Conservation (phyloP, 345 rosid genomes). For the Populus alba region DNA sequence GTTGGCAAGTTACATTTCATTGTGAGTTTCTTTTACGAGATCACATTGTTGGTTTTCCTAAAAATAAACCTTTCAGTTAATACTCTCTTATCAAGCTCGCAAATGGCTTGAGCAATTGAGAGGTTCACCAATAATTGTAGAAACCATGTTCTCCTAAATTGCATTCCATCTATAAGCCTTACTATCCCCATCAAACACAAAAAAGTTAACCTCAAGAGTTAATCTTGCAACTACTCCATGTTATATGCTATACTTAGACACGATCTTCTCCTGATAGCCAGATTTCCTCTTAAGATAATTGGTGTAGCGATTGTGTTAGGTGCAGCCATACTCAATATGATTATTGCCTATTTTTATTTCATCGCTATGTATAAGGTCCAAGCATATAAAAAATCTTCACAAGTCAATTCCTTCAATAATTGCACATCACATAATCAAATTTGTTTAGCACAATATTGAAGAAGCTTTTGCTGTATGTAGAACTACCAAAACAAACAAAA, state of each 20-base stretch:
- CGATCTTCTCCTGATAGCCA: background rate
- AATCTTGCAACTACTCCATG: background rate
- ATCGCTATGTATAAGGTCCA: background rate
- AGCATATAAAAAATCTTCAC: background rate
- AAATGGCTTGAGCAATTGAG: background rate
- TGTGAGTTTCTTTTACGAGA: background rate
- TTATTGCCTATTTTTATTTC: background rate
- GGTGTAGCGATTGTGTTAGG: background rate
- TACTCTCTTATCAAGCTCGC: background rate
- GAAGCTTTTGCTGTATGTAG: background rate
- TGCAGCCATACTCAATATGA: background rate
- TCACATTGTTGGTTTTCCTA: background rate
- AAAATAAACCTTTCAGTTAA: background rate
- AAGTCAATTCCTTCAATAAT: background rate
- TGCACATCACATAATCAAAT: background rate
- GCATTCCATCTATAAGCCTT: background rate
- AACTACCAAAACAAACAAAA: background rate
- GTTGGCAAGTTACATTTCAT: background rate
- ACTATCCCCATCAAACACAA: background rate
- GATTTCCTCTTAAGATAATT: background rate
- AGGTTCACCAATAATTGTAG: background rate
- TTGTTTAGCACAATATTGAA: background rate
- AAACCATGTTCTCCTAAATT: background rate
- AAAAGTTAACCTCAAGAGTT: background rate
- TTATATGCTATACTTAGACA: background rate